phyloP scores from a whole-genome alignment of 495 filamentous ascomycete species.

The Penicillium coffeae region DNA sequence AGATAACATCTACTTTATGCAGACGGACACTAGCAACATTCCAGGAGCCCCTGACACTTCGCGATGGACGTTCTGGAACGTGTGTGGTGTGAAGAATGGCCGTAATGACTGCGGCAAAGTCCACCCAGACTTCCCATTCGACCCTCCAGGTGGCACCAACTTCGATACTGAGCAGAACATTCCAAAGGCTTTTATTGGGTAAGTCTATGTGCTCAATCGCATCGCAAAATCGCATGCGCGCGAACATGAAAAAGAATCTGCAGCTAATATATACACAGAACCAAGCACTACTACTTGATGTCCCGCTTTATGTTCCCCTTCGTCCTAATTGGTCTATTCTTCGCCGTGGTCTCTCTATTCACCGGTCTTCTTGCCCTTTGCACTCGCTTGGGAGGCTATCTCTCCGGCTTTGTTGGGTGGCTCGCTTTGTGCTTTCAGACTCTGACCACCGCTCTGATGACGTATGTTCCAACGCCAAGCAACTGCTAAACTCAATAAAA shows the following conservation, averaged over 20 bases:
- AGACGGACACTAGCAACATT: constrained; percentile 67
- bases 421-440: constrained; percentile 61
- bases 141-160: constrained; percentile 54
- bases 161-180: constrained; percentile 56
- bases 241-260: not conserved
- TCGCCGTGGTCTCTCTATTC: constrained; percentile 56
- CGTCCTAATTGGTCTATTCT: constrained; percentile 65
- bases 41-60: constrained; percentile 59
- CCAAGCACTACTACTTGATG: constrained; percentile 57
- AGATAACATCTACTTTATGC: constrained; percentile 76
- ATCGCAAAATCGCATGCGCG: not conserved
- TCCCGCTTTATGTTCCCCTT: constrained; percentile 73
- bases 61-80: constrained; percentile 85
- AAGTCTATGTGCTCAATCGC: constrained; percentile 10
- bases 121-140: constrained; percentile 60
- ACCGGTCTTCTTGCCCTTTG: constrained; percentile 58
- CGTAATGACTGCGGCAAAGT: constrained; percentile 53
- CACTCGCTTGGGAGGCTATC: constrained; percentile 55
- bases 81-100: constrained; percentile 53
- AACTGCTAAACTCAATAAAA: not conserved
- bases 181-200: constrained; percentile 54
- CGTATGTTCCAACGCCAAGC: constrained; percentile 47
- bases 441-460: constrained; percentile 63
- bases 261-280: constrained; percentile 30
- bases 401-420: constrained; percentile 53